phyloP scores from a whole-genome alignment of 257 asterid species.

The Nicotiana benthamiana region DNA sequence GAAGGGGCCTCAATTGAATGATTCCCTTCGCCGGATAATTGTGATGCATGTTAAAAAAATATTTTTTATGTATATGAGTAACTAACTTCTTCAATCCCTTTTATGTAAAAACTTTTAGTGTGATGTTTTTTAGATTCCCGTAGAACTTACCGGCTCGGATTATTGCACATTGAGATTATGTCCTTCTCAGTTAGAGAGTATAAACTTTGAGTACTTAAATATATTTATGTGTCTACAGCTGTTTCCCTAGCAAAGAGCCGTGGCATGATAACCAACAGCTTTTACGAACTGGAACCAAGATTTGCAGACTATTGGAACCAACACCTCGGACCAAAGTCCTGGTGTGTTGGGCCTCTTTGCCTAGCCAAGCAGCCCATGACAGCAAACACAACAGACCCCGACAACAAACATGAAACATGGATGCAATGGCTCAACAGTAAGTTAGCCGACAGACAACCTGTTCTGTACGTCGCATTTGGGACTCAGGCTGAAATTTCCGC shows the following conservation, averaged over 20 bases:
- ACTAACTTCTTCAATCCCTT: too few species aligned
- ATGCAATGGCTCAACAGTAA: conserved; percentile 39
- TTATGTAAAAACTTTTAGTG: too few species aligned
- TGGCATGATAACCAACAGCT: conserved; percentile 47
- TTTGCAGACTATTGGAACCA: conserved; percentile 44
- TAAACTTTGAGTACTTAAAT: not conserved
- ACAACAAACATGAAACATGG: conserved; percentile 13
- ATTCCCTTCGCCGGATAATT: too few species aligned
- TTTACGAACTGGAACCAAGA: conserved; percentile 35
- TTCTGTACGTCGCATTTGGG: conserved; percentile 69
- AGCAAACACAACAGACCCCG: not conserved
- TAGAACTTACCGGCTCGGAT: too few species aligned
- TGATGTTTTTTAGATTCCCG: too few species aligned
- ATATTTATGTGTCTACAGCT: not conserved
- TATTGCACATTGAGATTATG: too few species aligned
- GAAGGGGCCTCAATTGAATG: too few species aligned
- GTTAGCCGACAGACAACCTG: conserved; percentile 17
- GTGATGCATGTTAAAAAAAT: too few species aligned
- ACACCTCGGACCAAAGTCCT: conserved; percentile 39
- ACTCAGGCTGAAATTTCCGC: conserved; percentile 52
- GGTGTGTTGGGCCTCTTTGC: conserved; percentile 64
- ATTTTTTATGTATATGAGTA: too few species aligned
- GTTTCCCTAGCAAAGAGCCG: conserved; percentile 30
- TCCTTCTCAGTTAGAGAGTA: too few species aligned
- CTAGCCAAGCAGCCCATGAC: conserved; percentile 10